A percentile compares a stretch with the other conserved stretches of the same genome.
These are phyloP conservation scores for Ophiocordyceps camponoti-leonardi DNA, from an alignment of 2,329 filamentous ascomycete genomes.

Conservation along the genomic window DNA sequence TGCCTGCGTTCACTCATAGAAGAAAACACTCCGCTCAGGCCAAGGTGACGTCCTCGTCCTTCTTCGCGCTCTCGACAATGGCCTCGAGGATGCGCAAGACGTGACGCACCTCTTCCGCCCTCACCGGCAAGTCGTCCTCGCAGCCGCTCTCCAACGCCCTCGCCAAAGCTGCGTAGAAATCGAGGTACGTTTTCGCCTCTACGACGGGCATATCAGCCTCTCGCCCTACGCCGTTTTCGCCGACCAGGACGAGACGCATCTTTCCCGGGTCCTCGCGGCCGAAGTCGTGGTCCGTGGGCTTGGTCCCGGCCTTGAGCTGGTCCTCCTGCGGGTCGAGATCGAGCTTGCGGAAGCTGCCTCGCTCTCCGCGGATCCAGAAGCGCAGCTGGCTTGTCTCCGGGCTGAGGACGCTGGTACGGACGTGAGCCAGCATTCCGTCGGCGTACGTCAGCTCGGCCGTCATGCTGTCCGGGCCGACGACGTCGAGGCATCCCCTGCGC, in stretches of 20 bases:
- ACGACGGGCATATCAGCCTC: conserved; percentile 38
- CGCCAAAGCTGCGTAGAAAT: conserved; percentile 43
- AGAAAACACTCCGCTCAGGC: conserved; percentile 4
- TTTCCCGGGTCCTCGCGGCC: conserved; percentile 45
- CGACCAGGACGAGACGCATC: conserved; percentile 40
- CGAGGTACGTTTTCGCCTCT: conserved; percentile 48
- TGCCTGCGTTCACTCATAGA: too few relatives aligned
- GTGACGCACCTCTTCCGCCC: conserved; percentile 32
- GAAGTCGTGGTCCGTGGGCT: conserved; percentile 44
- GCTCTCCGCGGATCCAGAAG: conserved; percentile 61
- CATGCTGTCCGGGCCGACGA: conserved; percentile 38
- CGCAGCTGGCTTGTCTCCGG: conserved; percentile 52
- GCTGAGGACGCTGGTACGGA: conserved; percentile 52
- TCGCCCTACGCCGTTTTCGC: conserved; percentile 29
- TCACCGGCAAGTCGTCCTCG: conserved; percentile 33
- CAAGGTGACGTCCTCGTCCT: conserved; percentile 24
- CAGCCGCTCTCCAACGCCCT: conserved; percentile 27
- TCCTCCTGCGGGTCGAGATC: conserved; percentile 60
- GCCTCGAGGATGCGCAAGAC: conserved; percentile 37
- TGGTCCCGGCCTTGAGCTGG: conserved; percentile 47
- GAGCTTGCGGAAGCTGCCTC: conserved; percentile 58
- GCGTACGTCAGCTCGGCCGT: conserved; percentile 51
- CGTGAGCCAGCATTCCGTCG: conserved; percentile 45
- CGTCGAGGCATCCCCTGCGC: conserved; percentile 27
- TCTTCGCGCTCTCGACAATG: conserved; percentile 29